phyloP scores from a whole-genome alignment of 225 moss, liverwort and hornwort species.

The Ulota crispa region DNA sequence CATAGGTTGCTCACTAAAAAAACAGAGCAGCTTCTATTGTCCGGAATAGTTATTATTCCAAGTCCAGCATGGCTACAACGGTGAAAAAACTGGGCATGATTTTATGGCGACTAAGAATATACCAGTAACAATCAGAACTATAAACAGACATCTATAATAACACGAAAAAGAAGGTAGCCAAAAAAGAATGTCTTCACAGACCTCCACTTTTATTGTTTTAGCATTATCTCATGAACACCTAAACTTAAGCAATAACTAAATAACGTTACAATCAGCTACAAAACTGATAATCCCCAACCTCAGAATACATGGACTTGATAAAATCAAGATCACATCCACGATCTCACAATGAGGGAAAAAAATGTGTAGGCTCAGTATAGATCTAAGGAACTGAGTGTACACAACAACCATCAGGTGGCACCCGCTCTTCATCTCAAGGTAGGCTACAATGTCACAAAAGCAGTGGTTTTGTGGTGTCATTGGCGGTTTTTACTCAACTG shows the following conservation, averaged over 20 bases:
- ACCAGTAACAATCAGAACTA: neutral
- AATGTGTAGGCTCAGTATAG: neutral
- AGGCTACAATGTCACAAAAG: neutral
- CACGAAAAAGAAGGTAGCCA: neutral
- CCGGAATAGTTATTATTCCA: neutral
- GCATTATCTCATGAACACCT: neutral
- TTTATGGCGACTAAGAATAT: neutral
- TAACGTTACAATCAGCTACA: constrained; percentile 30
- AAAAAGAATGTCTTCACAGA: neutral
- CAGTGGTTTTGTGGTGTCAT: neutral
- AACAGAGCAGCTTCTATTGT: neutral
- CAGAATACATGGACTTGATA: neutral
- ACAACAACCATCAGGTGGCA: neutral
- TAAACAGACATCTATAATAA: neutral
- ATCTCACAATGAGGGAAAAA: neutral
- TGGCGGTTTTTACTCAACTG: neutral
- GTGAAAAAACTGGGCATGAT: neutral
- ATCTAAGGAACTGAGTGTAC: neutral
- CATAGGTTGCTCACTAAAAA: neutral
- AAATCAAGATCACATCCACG: neutral
- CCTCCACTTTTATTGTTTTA: too few species aligned
- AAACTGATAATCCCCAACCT: constrained; percentile 13
- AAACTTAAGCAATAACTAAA: neutral
- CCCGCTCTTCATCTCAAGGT: neutral
- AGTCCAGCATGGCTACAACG: neutral